Conservation (phyloP, 2,329 filamentous ascomycete species). For the Fusarium longipes region DNA sequence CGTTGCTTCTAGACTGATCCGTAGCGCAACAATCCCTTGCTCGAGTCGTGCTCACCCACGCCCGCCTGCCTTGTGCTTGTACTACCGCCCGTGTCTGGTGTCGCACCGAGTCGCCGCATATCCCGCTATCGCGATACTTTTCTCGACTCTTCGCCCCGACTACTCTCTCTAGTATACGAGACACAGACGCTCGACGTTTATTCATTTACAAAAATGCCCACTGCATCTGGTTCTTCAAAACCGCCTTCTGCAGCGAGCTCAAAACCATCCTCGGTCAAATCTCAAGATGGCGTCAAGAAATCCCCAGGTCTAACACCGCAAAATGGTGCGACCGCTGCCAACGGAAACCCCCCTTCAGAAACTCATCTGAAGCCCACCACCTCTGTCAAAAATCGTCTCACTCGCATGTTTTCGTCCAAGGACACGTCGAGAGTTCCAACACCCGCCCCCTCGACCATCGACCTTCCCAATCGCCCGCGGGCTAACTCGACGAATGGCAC, state of each 20-base stretch:
- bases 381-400: slow-evolving; percentile 72
- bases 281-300: slow-evolving; percentile 56
- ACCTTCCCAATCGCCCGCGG: slow-evolving; percentile 50
- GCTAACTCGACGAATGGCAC: slow-evolving; percentile 51
- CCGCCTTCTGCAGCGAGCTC: slow-evolving; percentile 59
- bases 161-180: slow-evolving; percentile 17
- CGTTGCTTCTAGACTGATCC: slow-evolving; percentile 35
- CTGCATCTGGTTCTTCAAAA: slow-evolving; percentile 49
- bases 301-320: slow-evolving; percentile 56
- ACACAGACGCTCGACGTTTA: slow-evolving; percentile 17
- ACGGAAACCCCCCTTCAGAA: slow-evolving; percentile 43
- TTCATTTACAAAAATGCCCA: slow-evolving; percentile 49
- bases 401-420: slow-evolving; percentile 73
- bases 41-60: slow-evolving; percentile 38
- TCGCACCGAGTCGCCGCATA: slow-evolving; percentile 34
- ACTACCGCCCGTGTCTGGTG: slow-evolving; percentile 22
- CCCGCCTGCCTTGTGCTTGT: slow-evolving; percentile 27
- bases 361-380: slow-evolving; percentile 48
- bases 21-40: slow-evolving; percentile 37
- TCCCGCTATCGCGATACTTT: slow-evolving; percentile 19
- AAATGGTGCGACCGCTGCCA: slow-evolving; percentile 51
- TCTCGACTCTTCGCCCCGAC: slow-evolving; percentile 5
- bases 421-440: slow-evolving; percentile 55
- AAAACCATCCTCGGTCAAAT: slow-evolving; percentile 63
- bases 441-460: slow-evolving; percentile 52